Conservation (phyloP, 2,329 filamentous ascomycete species). For the Beauveria asiatica region DNA sequence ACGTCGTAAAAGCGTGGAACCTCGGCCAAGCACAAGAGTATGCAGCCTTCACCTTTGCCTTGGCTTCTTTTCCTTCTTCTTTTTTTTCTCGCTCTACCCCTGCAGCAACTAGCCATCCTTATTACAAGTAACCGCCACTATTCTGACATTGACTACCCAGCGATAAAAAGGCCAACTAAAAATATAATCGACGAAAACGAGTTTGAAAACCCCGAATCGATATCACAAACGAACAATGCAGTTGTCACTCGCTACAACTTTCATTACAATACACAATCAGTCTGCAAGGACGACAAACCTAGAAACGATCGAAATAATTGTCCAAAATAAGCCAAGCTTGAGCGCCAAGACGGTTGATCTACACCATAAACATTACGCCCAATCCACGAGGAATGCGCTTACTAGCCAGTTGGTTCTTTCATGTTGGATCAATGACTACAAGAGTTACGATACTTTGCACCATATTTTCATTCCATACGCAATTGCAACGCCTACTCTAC, state of each 20-base stretch:
- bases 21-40: conserved; percentile 31
- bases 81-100: not conserved
- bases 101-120: not conserved
- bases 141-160: not conserved
- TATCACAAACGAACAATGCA: not conserved
- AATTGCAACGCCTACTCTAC: not conserved
- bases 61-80: not conserved
- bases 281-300: not conserved
- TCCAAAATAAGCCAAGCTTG: not conserved
- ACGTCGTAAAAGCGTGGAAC: conserved; percentile 59
- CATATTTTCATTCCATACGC: not conserved
- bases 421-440: not conserved
- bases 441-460: not conserved
- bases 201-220: not conserved
- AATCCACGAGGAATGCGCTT: not conserved
- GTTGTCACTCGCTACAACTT: not conserved
- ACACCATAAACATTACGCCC: not conserved
- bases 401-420: not conserved
- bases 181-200: not conserved
- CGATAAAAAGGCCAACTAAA: not conserved
- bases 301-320: not conserved
- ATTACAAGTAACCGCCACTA: not conserved
- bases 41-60: conserved; percentile 10
- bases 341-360: not conserved
- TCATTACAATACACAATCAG: not conserved